A percentile compares a stretch with the other conserved stretches of the same genome.
Evolutionary conservation across 306 rosid genomes (phyloP).

Genomic region (Inga laurina): DNA sequence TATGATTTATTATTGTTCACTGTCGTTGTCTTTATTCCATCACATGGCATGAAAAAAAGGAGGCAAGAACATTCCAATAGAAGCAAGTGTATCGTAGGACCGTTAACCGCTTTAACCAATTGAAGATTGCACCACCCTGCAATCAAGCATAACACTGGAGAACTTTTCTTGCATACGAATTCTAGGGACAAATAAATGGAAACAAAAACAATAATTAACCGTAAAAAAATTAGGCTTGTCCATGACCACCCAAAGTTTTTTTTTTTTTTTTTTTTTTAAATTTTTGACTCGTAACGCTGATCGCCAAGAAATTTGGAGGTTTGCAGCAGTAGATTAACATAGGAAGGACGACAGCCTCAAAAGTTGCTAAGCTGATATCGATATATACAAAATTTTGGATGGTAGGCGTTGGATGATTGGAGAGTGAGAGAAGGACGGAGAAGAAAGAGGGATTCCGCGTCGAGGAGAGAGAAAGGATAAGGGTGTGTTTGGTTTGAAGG

Average conservation of each 20-base stretch:
- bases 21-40: constrained; percentile 37
- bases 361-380: no score
- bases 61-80: not conserved
- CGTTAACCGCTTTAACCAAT: constrained; percentile 7
- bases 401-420: no score
- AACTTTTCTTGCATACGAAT: not conserved
- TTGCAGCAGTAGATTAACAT: not conserved
- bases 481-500: no score
- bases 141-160: constrained; percentile 39
- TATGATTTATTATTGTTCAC: no score
- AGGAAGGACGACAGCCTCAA: not conserved
- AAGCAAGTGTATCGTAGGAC: constrained; percentile 40
- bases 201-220: no score
- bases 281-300: not conserved
- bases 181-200: no score
- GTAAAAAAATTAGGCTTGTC: not conserved
- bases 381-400: no score
- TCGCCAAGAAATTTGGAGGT: not conserved
- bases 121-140: constrained; percentile 27
- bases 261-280: not conserved
- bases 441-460: no score
- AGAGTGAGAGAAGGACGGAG: no score
- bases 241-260: not conserved
- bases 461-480: no score
- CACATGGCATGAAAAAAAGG: constrained; percentile 7